phyloP scores from a whole-genome alignment of 2,329 filamentous ascomycete genomes.

The Ophiognomonia clavigignenti-juglandacearum region DNA sequence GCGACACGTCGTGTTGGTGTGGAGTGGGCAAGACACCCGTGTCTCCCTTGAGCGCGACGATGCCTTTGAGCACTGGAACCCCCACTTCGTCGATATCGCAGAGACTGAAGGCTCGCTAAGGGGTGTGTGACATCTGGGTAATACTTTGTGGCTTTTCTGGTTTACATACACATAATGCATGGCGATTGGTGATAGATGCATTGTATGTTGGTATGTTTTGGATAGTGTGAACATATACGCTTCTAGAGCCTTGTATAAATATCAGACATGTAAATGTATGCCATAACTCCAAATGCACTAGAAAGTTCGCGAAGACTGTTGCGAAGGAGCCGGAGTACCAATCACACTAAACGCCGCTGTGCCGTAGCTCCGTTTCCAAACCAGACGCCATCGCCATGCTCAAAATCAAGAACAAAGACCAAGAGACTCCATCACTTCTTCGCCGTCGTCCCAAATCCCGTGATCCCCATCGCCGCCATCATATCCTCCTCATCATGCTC shows the following conservation, averaged over 20 bases:
- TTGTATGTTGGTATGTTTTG: too few species aligned
- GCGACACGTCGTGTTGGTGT: slow-evolving; percentile 63
- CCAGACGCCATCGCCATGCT: too few species aligned
- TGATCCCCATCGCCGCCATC: slow-evolving; percentile 63
- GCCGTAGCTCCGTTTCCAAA: too few species aligned
- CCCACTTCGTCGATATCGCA: slow-evolving; percentile 4
- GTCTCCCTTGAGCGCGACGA: slow-evolving; percentile 14
- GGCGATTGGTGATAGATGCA: too few species aligned
- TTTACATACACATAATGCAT: too few species aligned
- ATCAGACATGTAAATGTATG: neutral
- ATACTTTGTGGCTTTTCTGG: neutral
- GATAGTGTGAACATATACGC: too few species aligned
- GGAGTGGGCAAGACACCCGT: slow-evolving; percentile 35
- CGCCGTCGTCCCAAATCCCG: slow-evolving; percentile 53
- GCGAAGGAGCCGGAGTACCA: too few species aligned
- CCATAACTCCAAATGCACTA: neutral
- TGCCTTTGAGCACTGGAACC: neutral
- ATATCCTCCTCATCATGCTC: slow-evolving; percentile 68
- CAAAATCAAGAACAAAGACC: too few species aligned
- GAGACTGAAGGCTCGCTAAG: slow-evolving; percentile 14
- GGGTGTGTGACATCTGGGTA: too few species aligned
- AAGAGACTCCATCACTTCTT: slow-evolving; percentile 36
- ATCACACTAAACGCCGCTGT: too few species aligned
- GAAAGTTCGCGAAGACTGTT: neutral
- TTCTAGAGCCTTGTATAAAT: neutral